Evolutionary conservation across 345 rosid genomes (phyloP).

Genomic region (Populus nigra): DNA sequence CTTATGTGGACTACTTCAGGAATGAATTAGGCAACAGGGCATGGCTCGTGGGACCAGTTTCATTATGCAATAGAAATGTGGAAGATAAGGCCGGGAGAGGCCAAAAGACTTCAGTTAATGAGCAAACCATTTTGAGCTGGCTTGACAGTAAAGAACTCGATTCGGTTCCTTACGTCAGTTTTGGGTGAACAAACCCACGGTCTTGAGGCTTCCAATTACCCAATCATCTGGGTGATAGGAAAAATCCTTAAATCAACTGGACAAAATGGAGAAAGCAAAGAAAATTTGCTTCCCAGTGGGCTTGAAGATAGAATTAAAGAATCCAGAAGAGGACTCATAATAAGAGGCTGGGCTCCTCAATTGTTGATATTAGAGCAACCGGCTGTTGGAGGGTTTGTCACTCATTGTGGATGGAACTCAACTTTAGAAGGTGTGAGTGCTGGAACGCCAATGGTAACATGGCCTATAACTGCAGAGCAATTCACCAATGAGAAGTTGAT

Average conservation of each 20-base stretch:
- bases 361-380: constrained; percentile 12
- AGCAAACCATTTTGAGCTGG: constrained; percentile 31
- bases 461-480: constrained; percentile 20
- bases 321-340: constrained; percentile 6
- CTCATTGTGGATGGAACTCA: constrained; percentile 31
- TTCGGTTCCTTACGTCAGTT: constrained; percentile 50
- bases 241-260: constrained; percentile 10
- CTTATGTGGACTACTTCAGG: constrained; percentile 38
- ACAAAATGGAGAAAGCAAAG: constrained; percentile 12
- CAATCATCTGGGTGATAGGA: constrained; percentile 53
- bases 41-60: constrained; percentile 54
- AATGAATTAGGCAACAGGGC: constrained; percentile 34
- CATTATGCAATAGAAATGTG: constrained; percentile 32
- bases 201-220: constrained; percentile 38
- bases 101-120: constrained; percentile 27
- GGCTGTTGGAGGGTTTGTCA: constrained; percentile 18
- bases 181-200: constrained; percentile 45
- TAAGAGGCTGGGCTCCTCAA: constrained; percentile 26
- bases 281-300: constrained; percentile 32
- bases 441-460: constrained; percentile 19
- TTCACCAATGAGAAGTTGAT: constrained; percentile 10
- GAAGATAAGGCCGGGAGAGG: constrained; percentile 48
- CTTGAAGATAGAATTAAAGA: constrained; percentile 36
- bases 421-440: constrained; percentile 16
- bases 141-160: constrained; percentile 42